phyloP scores from a whole-genome alignment of 1,284 basidiomycete genomes.

The Ganoderma sp. region DNA sequence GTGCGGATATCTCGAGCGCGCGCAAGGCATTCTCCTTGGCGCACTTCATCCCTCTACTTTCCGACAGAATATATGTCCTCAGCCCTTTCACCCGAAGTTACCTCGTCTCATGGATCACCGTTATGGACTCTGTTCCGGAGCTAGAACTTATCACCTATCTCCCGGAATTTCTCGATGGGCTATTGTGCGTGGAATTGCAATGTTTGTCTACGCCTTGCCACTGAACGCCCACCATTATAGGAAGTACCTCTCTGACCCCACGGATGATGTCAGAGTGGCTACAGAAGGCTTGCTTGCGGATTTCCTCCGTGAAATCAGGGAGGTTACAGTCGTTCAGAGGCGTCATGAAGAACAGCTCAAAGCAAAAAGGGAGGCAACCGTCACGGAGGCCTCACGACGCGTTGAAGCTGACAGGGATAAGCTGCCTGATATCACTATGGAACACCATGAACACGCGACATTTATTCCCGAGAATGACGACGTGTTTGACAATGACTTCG shows the following conservation, averaged over 20 bases:
- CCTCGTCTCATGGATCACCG: slow-evolving; percentile 95
- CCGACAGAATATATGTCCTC: slow-evolving; percentile 93
- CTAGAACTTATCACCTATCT: slow-evolving; percentile 94
- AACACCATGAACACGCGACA: slow-evolving; percentile 37
- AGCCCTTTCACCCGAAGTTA: slow-evolving; percentile 97
- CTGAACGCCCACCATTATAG: slow-evolving; percentile 53
- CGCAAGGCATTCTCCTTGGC: slow-evolving; percentile 90
- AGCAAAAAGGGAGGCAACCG: slow-evolving; percentile 48
- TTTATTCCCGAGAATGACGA: slow-evolving; percentile 63
- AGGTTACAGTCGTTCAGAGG: slow-evolving; percentile 77
- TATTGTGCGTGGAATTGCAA: slow-evolving; percentile 69
- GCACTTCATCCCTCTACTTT: slow-evolving; percentile 92
- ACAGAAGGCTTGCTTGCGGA: slow-evolving; percentile 93
- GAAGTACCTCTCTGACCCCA: slow-evolving; percentile 95
- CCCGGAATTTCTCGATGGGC: slow-evolving; percentile 92
- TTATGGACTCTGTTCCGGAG: slow-evolving; percentile 96
- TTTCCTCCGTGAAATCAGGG: slow-evolving; percentile 91
- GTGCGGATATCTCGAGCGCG: slow-evolving; percentile 51
- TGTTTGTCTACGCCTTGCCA: slow-evolving; percentile 5
- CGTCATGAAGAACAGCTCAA: slow-evolving; percentile 61
- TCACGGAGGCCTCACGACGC: slow-evolving; percentile 47
- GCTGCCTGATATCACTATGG: slow-evolving; percentile 39
- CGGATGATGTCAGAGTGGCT: slow-evolving; percentile 90
- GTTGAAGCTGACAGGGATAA: slow-evolving; percentile 38
- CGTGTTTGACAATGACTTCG: slow-evolving; percentile 36